Evolutionary conservation across 345 rosid species (phyloP).

Genomic region (Durio zibethinus): DNA sequence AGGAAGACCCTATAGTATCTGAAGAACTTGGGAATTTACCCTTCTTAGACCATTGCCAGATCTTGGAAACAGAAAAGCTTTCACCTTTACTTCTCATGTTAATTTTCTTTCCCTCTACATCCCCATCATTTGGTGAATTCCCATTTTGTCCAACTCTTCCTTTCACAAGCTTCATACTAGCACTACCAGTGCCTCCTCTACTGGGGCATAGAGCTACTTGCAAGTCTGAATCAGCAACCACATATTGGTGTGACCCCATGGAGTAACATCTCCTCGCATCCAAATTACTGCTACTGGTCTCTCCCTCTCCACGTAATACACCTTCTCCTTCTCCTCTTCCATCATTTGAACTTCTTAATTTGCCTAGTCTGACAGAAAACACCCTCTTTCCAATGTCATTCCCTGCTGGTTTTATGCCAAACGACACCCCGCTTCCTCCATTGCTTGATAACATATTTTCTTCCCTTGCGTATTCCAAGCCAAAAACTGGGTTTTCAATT

Average conservation of each 20-base stretch:
- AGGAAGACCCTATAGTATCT: conserved; percentile 30
- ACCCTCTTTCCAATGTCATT: conserved; percentile 65
- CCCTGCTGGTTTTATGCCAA: conserved; percentile 44
- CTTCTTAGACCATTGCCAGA: conserved; percentile 89
- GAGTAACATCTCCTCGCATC: conserved; percentile 59
- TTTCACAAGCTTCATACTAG: conserved; percentile 33
- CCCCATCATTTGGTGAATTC: conserved; percentile 39
- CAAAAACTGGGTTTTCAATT: conserved; percentile 56
- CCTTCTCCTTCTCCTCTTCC: conserved; percentile 27
- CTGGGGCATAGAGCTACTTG: conserved; percentile 52
- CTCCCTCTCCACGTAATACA: conserved; percentile 38
- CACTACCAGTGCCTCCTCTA: conserved; percentile 25
- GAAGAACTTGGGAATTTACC: conserved; percentile 44
- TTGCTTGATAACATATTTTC: conserved; percentile 39
- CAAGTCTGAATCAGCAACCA: conserved; percentile 66
- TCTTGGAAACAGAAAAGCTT: conserved; percentile 91
- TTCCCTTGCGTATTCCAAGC: conserved; percentile 45
- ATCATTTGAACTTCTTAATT: conserved; percentile 49
- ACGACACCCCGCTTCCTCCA: conserved; percentile 33
- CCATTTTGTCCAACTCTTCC: conserved; percentile 34
- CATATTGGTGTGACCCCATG: conserved; percentile 61
- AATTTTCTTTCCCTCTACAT: conserved; percentile 73
- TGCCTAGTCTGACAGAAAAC: conserved; percentile 81
- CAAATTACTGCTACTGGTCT: conserved; percentile 62
- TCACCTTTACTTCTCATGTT: conserved; percentile 74